Conservation (phyloP, 129 eudicot species). For the Ambrosia trifida region DNA sequence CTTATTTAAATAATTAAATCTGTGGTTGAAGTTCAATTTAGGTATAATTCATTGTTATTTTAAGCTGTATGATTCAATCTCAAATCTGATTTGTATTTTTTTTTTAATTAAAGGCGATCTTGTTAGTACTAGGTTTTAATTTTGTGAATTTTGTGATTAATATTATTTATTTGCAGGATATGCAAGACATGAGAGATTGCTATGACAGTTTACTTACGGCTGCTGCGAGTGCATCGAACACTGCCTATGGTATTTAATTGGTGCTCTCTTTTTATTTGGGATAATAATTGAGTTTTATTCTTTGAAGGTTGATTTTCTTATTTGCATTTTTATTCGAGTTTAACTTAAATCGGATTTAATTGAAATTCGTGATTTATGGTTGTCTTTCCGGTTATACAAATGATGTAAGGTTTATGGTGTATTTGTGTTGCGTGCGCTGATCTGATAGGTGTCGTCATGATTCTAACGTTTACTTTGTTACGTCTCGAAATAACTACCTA, state of each 20-base stretch:
- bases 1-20: background rate
- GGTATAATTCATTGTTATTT: conserved; percentile 7
- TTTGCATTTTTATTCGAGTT: background rate
- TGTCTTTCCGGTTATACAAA: background rate
- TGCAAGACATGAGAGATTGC: conserved; percentile 87
- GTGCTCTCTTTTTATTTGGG: background rate
- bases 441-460: background rate
- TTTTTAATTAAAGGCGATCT: background rate
- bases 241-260: conserved; percentile 63
- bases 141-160: conserved; percentile 13
- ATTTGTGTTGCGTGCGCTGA: background rate
- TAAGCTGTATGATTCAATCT: background rate
- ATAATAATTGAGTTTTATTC: background rate
- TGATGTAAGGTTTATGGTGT: background rate
- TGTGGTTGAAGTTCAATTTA: conserved; percentile 3
- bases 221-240: conserved; percentile 81
- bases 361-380: background rate
- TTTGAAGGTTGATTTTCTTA: background rate
- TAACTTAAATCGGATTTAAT: background rate
- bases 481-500: background rate
- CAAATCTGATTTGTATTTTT: background rate
- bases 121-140: background rate
- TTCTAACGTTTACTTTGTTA: background rate
- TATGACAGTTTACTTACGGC: conserved; percentile 86
- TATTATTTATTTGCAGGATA: conserved; percentile 47